Conservation (phyloP, 2,329 filamentous ascomycete species). For the Metarhizium rileyi region DNA sequence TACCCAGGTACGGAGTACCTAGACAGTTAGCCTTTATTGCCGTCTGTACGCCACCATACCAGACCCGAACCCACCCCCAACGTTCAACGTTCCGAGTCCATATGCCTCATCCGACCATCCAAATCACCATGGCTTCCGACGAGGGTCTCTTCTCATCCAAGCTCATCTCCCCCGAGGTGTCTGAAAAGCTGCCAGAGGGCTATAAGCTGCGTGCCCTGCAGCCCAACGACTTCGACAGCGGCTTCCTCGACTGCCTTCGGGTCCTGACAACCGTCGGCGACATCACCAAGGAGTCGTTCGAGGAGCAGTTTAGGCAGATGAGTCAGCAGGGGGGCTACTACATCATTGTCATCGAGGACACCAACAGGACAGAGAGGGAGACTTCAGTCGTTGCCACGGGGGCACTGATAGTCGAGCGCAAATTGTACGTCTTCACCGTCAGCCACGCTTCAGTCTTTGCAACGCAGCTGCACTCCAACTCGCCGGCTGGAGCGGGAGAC, state of each 20-base stretch:
- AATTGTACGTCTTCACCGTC: slow-evolving; percentile 55
- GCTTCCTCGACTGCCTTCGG: slow-evolving; percentile 84
- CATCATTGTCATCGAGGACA: slow-evolving; percentile 76
- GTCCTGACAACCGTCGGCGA: slow-evolving; percentile 92
- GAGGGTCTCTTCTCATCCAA: slow-evolving; percentile 64
- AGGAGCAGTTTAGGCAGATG: slow-evolving; percentile 77
- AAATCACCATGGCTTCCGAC: slow-evolving; percentile 11
- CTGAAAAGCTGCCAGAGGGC: slow-evolving; percentile 62
- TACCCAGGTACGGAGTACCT: too few relatives aligned
- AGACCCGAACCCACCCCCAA: not conserved
- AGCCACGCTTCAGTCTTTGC: not conserved
- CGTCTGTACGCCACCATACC: not conserved
- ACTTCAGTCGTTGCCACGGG: slow-evolving; percentile 78
- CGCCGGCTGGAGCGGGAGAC: not conserved
- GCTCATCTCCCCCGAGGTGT: slow-evolving; percentile 69
- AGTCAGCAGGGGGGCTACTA: slow-evolving; percentile 68
- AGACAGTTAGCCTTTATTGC: not conserved
- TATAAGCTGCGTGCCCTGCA: slow-evolving; percentile 78
- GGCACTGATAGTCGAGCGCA: slow-evolving; percentile 82
- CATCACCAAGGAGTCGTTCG: slow-evolving; percentile 64
- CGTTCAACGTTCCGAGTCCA: not conserved
- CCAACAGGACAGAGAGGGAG: slow-evolving; percentile 37
- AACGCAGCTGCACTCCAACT: not conserved
- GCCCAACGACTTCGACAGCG: slow-evolving; percentile 64
- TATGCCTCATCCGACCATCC: slow-evolving; percentile 5